phyloP scores from a whole-genome alignment of 2,329 filamentous ascomycete genomes.

The Penicillium aurantiogriseum region DNA sequence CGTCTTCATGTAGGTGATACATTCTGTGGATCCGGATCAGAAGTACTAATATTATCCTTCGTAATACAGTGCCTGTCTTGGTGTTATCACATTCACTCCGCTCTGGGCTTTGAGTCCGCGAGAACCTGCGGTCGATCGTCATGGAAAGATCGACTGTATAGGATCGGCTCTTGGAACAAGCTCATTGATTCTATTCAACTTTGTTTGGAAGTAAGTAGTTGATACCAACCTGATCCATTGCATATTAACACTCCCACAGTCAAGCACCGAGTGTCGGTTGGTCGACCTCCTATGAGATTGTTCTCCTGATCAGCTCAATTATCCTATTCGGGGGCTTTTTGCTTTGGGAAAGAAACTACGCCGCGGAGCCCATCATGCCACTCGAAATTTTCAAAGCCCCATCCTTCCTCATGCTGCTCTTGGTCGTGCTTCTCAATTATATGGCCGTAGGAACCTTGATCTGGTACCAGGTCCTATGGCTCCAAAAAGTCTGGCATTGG shows the following conservation, averaged over 20 bases:
- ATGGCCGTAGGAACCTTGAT: conserved; percentile 51
- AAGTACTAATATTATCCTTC: neutral
- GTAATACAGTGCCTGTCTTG: conserved; percentile 22
- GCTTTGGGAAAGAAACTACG: conserved; percentile 45
- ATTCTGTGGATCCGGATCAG: neutral
- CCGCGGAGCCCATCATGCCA: conserved; percentile 48
- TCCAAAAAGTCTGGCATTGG: conserved; percentile 45
- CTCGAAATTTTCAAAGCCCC: conserved; percentile 47
- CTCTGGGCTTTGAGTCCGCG: conserved; percentile 30
- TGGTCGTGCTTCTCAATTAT: conserved; percentile 48
- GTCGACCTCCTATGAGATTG: conserved; percentile 45
- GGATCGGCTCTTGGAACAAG: conserved; percentile 42
- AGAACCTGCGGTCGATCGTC: conserved; percentile 34
- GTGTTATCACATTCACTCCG: conserved; percentile 22
- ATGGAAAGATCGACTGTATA: conserved; percentile 43
- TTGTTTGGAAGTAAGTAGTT: conserved; percentile 52
- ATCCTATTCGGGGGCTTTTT: conserved; percentile 35
- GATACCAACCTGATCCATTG: neutral
- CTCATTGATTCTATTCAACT: conserved; percentile 50
- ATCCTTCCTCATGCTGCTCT: conserved; percentile 45
- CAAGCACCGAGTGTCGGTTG: conserved; percentile 50
- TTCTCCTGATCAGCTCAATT: conserved; percentile 39
- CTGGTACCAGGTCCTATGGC: conserved; percentile 52
- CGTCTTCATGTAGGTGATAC: conserved; percentile 34
- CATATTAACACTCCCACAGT: conserved; percentile 5